Percentiles rank a stretch among this genome's conserved stretches.
Conservation (phyloP, 352 stramenopile species). For the Globisporangium radiosum region DNA sequence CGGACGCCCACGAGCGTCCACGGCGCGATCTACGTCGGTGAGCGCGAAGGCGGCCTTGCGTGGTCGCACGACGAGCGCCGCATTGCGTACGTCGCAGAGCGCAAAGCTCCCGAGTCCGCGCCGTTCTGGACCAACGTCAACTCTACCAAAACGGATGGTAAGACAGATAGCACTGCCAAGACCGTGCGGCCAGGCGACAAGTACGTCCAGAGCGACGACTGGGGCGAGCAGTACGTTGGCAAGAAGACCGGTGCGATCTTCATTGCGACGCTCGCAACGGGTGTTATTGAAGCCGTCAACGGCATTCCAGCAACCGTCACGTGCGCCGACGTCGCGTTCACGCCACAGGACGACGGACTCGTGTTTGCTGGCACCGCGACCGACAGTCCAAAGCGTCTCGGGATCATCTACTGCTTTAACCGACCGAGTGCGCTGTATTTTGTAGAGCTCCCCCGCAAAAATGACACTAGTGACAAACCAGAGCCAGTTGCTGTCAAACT, state of each 20-base stretch:
- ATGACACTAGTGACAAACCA: conserved; percentile 17
- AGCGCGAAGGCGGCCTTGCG: conserved; percentile 60
- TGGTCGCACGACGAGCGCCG: conserved; percentile 72
- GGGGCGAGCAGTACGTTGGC: conserved; percentile 80
- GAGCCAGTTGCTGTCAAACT: conserved; percentile 35
- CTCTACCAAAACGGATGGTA: conserved; percentile 19
- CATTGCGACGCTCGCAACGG: conserved; percentile 48
- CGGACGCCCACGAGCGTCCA: conserved; percentile 67
- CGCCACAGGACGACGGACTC: conserved; percentile 40
- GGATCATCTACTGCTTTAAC: conserved; percentile 87
- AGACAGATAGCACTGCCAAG: background rate
- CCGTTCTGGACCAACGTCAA: conserved; percentile 62
- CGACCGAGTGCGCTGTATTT: conserved; percentile 62
- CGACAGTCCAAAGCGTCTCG: conserved; percentile 47
- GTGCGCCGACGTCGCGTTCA: conserved; percentile 65
- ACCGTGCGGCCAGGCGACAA: conserved; percentile 31
- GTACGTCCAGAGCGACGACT: conserved; percentile 74
- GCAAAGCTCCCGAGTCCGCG: conserved; percentile 29
- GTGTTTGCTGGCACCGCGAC: conserved; percentile 63
- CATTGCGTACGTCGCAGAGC: conserved; percentile 72
- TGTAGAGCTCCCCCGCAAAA: conserved; percentile 18
- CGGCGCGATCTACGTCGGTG: conserved; percentile 58
- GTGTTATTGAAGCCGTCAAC: conserved; percentile 59
- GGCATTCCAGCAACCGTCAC: conserved; percentile 46
- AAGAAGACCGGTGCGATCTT: conserved; percentile 69